Percentiles rank a stretch among this genome's conserved stretches.
Evolutionary conservation across 2,329 filamentous ascomycete genomes (phyloP).

Genomic region (Colletotrichum chlorophyti): DNA sequence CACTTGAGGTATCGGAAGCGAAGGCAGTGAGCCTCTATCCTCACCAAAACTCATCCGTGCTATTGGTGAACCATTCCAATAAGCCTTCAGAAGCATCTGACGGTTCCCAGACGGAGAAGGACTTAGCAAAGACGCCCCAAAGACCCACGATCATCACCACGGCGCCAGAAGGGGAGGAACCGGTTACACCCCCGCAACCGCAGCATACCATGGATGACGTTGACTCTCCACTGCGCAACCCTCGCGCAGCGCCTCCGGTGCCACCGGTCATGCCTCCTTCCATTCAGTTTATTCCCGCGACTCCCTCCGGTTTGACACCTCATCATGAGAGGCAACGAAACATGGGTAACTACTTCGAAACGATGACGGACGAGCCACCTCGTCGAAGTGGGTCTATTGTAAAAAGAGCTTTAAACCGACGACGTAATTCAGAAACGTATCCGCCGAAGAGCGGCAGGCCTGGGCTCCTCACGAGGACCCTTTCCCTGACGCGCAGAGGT

Average conservation of each 20-base stretch:
- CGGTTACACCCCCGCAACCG: constrained; percentile 60
- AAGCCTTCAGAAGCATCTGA: constrained; percentile 56
- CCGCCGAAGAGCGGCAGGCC: constrained; percentile 46
- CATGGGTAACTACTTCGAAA: constrained; percentile 61
- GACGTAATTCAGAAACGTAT: constrained; percentile 51
- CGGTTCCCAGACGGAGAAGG: constrained; percentile 36
- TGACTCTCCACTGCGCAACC: constrained; percentile 69
- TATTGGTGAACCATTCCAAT: constrained; percentile 64
- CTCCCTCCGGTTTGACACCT: constrained; percentile 65
- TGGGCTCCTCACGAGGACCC: constrained; percentile 54
- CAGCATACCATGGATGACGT: constrained; percentile 58
- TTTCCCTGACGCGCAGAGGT: constrained; percentile 58
- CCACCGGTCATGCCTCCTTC: constrained; percentile 54
- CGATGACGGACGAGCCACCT: constrained; percentile 49
- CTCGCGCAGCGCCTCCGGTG: constrained; percentile 60
- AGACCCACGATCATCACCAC: constrained; percentile 47
- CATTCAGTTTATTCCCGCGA: constrained; percentile 69
- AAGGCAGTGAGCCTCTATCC: constrained; percentile 67
- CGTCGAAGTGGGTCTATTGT: constrained; percentile 57
- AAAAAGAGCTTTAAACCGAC: constrained; percentile 58
- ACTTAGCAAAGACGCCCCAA: constrained; percentile 33
- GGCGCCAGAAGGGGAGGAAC: constrained; percentile 45
- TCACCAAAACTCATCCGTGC: constrained; percentile 69
- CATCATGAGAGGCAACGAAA: constrained; percentile 57
- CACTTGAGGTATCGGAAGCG: constrained; percentile 68